These are phyloP conservation scores for Leersia perrieri DNA, from an alignment of 176 grass and related monocot genomes.

Conservation along the genomic window DNA sequence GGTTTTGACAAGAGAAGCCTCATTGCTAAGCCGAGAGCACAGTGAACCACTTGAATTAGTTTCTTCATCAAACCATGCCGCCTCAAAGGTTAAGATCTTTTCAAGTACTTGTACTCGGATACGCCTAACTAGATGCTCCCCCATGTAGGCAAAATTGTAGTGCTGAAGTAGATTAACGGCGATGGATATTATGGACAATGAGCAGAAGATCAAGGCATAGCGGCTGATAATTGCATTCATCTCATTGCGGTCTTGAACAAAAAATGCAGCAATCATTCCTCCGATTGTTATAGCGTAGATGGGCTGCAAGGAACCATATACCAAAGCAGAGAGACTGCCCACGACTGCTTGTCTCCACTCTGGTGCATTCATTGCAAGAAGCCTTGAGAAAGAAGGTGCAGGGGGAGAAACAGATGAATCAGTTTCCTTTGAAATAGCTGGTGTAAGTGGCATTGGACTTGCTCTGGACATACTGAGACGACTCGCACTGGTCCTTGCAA, in stretches of 20 bases:
- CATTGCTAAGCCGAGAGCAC: conserved; percentile 83
- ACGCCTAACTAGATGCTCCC: conserved; percentile 86
- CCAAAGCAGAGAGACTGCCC: conserved; percentile 69
- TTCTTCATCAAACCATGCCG: conserved; percentile 96
- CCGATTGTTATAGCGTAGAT: conserved; percentile 89
- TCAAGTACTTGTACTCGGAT: conserved; percentile 79
- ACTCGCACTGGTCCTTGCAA: conserved; percentile 74
- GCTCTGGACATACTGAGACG: conserved; percentile 76
- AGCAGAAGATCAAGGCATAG: conserved; percentile 83
- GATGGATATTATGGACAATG: conserved; percentile 75
- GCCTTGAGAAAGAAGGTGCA: conserved; percentile 86
- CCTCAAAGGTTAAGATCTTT: conserved; percentile 91
- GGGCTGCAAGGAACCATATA: conserved; percentile 92
- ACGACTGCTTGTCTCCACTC: conserved; percentile 91
- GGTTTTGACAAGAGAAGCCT: conserved; percentile 91
- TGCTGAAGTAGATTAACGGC: conserved; percentile 84
- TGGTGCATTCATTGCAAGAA: conserved; percentile 88
- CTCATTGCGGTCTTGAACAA: conserved; percentile 69
- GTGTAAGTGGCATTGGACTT: conserved; percentile 77
- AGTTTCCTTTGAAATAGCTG: conserved; percentile 41
- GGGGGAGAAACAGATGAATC: conserved; percentile 36
- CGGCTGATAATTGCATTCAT: conserved; percentile 76
- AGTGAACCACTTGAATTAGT: conserved; percentile 79
- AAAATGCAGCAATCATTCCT: conserved; percentile 94
- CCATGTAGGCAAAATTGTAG: conserved; percentile 92